Evolutionary conservation across 2,329 filamentous ascomycete species (phyloP).

Genomic region (Raffaelea arxii): DNA sequence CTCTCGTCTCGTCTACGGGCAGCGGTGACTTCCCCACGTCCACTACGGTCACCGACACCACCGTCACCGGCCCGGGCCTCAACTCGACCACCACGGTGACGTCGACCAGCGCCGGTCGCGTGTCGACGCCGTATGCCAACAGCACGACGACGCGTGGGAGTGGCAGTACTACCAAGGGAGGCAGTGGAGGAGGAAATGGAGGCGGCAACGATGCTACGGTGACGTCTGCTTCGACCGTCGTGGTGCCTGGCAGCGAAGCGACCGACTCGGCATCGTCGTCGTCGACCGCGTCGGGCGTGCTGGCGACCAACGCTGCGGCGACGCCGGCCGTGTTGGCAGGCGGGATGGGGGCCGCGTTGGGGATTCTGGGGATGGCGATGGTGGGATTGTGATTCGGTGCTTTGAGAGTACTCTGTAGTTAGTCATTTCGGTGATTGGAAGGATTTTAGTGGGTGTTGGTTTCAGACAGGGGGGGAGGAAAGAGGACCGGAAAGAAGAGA

Average conservation of each 20-base stretch:
- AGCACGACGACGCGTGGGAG: too few relatives aligned
- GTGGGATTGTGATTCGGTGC: too few relatives aligned
- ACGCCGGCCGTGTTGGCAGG: background rate
- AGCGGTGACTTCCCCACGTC: too few relatives aligned
- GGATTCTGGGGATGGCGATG: too few relatives aligned
- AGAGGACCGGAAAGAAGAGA: too few relatives aligned
- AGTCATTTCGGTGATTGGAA: too few relatives aligned
- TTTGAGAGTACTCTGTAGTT: too few relatives aligned
- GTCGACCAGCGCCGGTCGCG: background rate
- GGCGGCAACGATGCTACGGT: background rate
- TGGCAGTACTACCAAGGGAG: too few relatives aligned
- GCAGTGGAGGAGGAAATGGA: too few relatives aligned
- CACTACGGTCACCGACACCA: background rate
- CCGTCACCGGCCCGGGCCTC: background rate
- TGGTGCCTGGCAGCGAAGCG: background rate
- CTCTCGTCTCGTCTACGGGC: too few relatives aligned
- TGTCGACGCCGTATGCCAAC: background rate
- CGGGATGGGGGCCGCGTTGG: background rate
- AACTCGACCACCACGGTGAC: background rate
- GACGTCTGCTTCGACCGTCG: background rate
- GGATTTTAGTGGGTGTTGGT: too few relatives aligned
- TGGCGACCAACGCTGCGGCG: background rate
- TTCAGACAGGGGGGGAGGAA: too few relatives aligned
- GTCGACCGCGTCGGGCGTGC: background rate
- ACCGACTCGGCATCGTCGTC: background rate